Evolutionary conservation across 352 stramenopile species (phyloP).

Genomic region (Halophytophthora batemanensis): DNA sequence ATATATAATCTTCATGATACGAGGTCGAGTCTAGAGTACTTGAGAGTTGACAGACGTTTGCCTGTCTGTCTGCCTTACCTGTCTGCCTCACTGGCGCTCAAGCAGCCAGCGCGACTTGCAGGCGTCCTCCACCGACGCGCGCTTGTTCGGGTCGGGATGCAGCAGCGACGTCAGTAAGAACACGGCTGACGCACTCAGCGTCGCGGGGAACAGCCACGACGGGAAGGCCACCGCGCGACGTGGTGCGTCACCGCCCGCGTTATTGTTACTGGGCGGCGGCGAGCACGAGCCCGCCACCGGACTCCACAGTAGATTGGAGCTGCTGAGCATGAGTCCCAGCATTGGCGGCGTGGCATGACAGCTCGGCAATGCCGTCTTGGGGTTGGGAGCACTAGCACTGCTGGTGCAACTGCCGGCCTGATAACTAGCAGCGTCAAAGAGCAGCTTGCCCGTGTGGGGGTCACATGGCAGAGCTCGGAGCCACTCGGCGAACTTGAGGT

Average conservation of each 20-base stretch:
- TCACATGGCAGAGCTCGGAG: constrained; percentile 64
- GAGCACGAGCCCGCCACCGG: constrained; percentile 19
- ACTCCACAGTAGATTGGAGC: constrained; percentile 37
- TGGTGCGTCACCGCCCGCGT: constrained; percentile 13
- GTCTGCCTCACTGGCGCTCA: constrained; percentile 26
- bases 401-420: constrained; percentile 15
- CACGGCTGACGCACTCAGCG: constrained; percentile 57
- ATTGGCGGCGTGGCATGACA: constrained; percentile 34
- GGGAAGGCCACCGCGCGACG: constrained; percentile 63
- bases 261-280: constrained; percentile 19
- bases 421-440: constrained; percentile 56
- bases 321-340: constrained; percentile 32
- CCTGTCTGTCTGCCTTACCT: too few relatives aligned
- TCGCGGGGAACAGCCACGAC: constrained; percentile 81
- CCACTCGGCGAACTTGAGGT: constrained; percentile 95
- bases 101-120: constrained; percentile 72
- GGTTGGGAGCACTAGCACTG: constrained; percentile 13
- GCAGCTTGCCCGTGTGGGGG: constrained; percentile 57
- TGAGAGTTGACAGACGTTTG: too few relatives aligned
- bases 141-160: constrained; percentile 79
- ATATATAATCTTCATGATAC: too few relatives aligned
- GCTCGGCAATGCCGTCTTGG: constrained; percentile 22
- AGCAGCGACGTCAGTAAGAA: constrained; percentile 76
- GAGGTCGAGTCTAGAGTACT: too few relatives aligned
- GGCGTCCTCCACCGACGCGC: constrained; percentile 79